Evolutionary conservation across 2,329 filamentous ascomycete species (phyloP), one percentile per base, ranked within the genome.

Genomic region (Sodiomyces alkalinus): DNA sequence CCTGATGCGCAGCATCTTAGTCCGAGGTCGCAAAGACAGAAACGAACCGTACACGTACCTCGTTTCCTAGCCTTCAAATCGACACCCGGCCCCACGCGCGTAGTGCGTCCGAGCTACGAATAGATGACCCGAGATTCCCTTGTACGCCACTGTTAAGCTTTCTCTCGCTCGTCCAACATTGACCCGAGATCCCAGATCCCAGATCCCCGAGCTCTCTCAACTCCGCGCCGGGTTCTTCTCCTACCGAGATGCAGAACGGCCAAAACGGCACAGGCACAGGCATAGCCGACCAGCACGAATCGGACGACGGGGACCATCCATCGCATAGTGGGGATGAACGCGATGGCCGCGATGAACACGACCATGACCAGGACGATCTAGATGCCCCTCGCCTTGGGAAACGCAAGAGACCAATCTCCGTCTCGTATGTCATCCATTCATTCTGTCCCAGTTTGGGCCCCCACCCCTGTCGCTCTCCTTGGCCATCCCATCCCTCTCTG

Each of bases 321-420:
- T 36, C 43, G 30, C 54, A 60, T 28, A 67, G 62, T 42, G 55
- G 43, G 19, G 58, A 58, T 27, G 56, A 59, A 24, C 42, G 46
- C 27, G 52, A 58, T 29, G 67, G 62, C 43, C 55, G 43, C 20
- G 57, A 57, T 27, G 56, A 59, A 24, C 42, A 47, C 27, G 53
- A 58, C 28, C 42, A 49, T 31, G 60, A 64, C 23, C 56, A 58
- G 32, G 56, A 62, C 33, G 54, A 56, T 30, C 45, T 53, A 26
- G 56, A 63, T 28, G 44, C 50, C 14, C 47, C 47, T 17, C 56
- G 55, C 29, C 53, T 47, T 35, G 58, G 63, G 33, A 74, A 74
- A 49, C 63, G 69, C 36, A 74, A 73, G 47, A 58, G 69, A 33
- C 65, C 66, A 34, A 58, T 71, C 27, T 71, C 68, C 33, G 68